Evolutionary conservation across 176 grass and related monocot species (phyloP), one percentile per base, ranked within the genome.

Genomic region (Chloris gayana): DNA sequence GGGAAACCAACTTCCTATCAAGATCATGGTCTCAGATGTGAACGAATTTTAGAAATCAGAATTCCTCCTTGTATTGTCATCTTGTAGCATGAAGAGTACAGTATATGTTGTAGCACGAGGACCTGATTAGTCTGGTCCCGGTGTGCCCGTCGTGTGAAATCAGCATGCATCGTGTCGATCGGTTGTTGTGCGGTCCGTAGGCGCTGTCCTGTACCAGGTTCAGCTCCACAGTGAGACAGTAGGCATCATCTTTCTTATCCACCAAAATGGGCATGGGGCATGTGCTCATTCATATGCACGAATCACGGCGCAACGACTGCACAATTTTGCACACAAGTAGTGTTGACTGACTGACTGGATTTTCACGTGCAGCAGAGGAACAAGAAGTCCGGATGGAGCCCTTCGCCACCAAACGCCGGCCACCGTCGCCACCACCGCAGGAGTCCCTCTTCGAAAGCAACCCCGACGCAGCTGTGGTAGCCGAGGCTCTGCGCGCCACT

Each of bases 381-480:
- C 66, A 85, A 77, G 80, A 88, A 83, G 70, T 89, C 86, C 2
- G 71, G 86, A 58, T 92, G 86, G 86, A 85, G 76, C 59, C 86
- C 25, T 72, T 89, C 22, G 84, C 86, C 21, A 80, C 84, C 41
- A 86, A 60, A 51, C 90, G 90, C 57, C 90, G 37, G 47, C 67
- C 83, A 22, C 69, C 86, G n/a, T 70, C 83, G 9, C 54, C 73
- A 6, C 82, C 57, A 0, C 56, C 49, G 29, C 79, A 81, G 67
- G 79, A 82, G 19, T 14, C 79, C 32, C 27, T 70, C 79, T 82
- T 88, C 22, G 83, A 86, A 25, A 65, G 65, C 72, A 85, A 85
- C 64, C 86, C 75, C 4, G 90, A 81, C 4, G 84, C 80, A 4
- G 84, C 89, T 6, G 69, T 35, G 25, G 39, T 86, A 4, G 79